Percentiles rank a stretch among this genome's conserved stretches.
These are phyloP conservation scores for Lizanozyma gosingica DNA, from an alignment of 1,139 yeast species.

Conservation along the genomic window DNA sequence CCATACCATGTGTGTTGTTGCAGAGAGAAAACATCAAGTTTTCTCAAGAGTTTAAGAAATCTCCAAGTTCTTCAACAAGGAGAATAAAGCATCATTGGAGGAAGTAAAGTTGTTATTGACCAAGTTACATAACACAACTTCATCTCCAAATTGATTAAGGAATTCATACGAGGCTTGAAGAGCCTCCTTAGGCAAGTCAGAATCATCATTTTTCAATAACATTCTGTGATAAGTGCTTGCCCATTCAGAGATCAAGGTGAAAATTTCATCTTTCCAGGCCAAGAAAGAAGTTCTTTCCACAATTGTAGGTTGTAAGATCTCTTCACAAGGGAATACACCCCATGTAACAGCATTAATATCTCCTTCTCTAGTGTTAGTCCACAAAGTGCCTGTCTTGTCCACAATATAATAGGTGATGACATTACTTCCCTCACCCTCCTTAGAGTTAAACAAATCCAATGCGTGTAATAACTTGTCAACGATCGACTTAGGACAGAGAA, in stretches of 20 bases:
- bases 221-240: conserved; percentile 38
- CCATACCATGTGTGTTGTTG: neutral
- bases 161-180: conserved; percentile 21
- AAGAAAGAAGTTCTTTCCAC: conserved; percentile 83
- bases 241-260: conserved; percentile 80
- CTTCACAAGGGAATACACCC: conserved; percentile 94
- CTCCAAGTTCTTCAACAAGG: conserved; percentile 15
- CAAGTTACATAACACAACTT: conserved; percentile 73
- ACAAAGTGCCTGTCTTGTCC: conserved; percentile 49
- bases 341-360: conserved; percentile 94
- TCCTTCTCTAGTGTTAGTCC: conserved; percentile 60
- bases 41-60: conserved; percentile 1
- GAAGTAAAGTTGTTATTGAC: conserved; percentile 80
- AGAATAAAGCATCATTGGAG: conserved; percentile 41
- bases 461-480: conserved; percentile 29
- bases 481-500: conserved; percentile 56
- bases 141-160: conserved; percentile 42
- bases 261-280: conserved; percentile 97
- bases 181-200: conserved; percentile 24
- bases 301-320: conserved; percentile 84
- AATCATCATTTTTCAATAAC: conserved; percentile 29
- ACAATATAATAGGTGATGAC: conserved; percentile 76
- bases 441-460: conserved; percentile 28
- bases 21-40: neutral
- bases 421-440: conserved; percentile 30